Evolutionary conservation across 164 flowering plant species (phyloP), one percentile per base, ranked within the genome.

Genomic region (Magnolia kwangsiensis): DNA sequence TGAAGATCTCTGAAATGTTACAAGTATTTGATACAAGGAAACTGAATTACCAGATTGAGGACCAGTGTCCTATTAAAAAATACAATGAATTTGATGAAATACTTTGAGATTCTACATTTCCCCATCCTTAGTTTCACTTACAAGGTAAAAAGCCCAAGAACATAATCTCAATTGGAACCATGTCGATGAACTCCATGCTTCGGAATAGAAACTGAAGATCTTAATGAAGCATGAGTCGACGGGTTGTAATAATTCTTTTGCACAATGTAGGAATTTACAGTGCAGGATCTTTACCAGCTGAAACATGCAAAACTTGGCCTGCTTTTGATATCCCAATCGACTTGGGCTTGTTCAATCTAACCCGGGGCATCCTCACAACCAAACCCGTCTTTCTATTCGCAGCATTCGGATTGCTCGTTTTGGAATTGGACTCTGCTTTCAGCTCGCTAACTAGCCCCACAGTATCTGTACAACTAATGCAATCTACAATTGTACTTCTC

Each of bases 331-430:
- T 68, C 50, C 71, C 71, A 13, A 14, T 31, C 29, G 71, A 68
- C 71, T 27, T 29, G 1, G 71, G 31, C 50, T 27, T 29, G 16
- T 27, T 68, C 49, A 68, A 31, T 18, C 31, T 68, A 68, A 31
- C 27, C 31, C 71, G 20, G 18, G 71, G 16, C 71, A 68, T 68
- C 71, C 71, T 68, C 6, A 68, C 71, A 31, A 49, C 50, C 50
- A 68, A 37, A 29, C 20, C 50, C 20, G n/a, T 64, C 67, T 19
- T 21, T n/a, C 49, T 50, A 50, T 10, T 9, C 0, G 18, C 16
- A 70, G 58, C 55, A 70, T 18, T 37, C 21, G 23, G 58, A 20
- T 49, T 49, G 23, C 72, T 24, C 2, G 14, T 20, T 70, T 50
- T 49, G 14, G 72, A 50, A 70, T 10, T 13, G n/a, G 59, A 50